Evolutionary conservation across 2,329 filamentous ascomycete species (phyloP), one percentile per base, ranked within the genome.

Genomic region (Calycina herbarum): DNA sequence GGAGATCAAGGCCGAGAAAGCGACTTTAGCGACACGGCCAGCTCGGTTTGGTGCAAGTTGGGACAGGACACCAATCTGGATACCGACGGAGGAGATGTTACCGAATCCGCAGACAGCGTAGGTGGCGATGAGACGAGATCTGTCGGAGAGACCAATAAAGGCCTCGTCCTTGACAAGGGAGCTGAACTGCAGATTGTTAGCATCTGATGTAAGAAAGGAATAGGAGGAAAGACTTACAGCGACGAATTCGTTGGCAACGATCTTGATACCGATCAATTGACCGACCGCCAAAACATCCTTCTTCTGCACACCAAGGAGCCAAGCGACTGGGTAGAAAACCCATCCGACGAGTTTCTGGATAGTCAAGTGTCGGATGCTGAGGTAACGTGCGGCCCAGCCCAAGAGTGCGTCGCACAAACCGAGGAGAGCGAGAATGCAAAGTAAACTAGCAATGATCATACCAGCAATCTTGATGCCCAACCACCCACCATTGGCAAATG

Each of bases 61-160:
- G 3, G 89, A 86, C 62, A 96, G 83, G 66, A 96, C 92, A 81
- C 93, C 93, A 67, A 96, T 95, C 79, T 96, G 93, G 64, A 93
- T 94, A 76, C 93, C 93, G 59, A 96, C 85, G 35, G 92, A 94
- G 63, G 91, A 90, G 71, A 96, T 90, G 81, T 96, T 96, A 68
- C 92, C 93, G 76, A 93, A 93, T 31, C 87, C 87, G 78, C 92
- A 96, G 70, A 94, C 85, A 24, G 91, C 91, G 75, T 96, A 96
- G 61, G 92, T 96, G 57, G 90, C 91, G 74, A 96, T 96, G 70
- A 96, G 84, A 57, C 84, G 83, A 29, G 92, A 92, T 62, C 93
- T 91, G 17, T 85, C 80, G 35, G 86, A 87, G 67, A 96, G 83
- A 33, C 76, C 69, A 63, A 78, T 78, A 76, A 90, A 93, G 0